Conservation (phyloP, 2,329 filamentous ascomycete genomes). For the Albifimbria verrucaria region DNA sequence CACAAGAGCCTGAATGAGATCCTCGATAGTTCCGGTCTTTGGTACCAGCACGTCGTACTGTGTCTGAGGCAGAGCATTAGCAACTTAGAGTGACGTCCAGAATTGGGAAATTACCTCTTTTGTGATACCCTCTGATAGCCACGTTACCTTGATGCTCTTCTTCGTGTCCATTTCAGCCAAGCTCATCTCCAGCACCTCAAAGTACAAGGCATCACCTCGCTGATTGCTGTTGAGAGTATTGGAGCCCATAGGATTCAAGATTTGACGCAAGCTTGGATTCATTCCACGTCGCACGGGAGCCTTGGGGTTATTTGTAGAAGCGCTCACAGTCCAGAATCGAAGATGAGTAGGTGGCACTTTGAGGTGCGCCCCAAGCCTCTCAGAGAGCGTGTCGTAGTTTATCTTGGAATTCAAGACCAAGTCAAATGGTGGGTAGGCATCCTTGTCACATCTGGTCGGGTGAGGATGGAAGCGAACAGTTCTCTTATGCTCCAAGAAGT, state of each 20-base stretch:
- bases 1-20: constrained; percentile 71
- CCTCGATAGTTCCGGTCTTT: constrained; percentile 77
- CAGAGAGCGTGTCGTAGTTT: constrained; percentile 81
- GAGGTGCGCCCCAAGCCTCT: constrained; percentile 77
- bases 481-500: constrained; percentile 84
- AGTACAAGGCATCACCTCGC: constrained; percentile 77
- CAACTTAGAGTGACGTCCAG: background rate
- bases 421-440: constrained; percentile 65
- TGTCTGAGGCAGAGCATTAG: constrained; percentile 49
- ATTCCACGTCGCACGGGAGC: constrained; percentile 68
- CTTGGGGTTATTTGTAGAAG: constrained; percentile 73
- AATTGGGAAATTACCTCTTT: constrained; percentile 67
- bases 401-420: constrained; percentile 83
- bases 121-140: constrained; percentile 83
- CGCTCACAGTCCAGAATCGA: constrained; percentile 85
- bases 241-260: constrained; percentile 69
- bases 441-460: constrained; percentile 50
- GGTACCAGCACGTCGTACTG: constrained; percentile 78
- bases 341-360: constrained; percentile 80
- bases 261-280: constrained; percentile 70
- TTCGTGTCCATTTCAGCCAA: constrained; percentile 90
- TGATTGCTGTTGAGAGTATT: constrained; percentile 68
- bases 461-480: constrained; percentile 74
- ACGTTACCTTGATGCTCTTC: constrained; percentile 78
- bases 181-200: constrained; percentile 92